Evolutionary conservation across 768 basidiomycete species (phyloP).

Genomic region (Arthromyces matolae): DNA sequence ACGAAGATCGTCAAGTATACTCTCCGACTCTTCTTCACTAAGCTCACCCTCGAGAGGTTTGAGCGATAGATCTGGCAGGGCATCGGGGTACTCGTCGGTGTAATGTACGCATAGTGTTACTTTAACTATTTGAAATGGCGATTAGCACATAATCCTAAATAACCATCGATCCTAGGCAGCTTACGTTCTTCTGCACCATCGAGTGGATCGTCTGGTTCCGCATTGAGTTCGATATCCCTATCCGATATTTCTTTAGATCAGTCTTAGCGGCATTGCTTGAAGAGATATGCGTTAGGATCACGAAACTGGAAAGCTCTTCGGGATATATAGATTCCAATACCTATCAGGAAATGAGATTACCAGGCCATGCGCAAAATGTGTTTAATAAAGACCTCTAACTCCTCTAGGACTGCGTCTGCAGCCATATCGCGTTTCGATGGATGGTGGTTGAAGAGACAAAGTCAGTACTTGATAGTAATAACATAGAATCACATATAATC

Average conservation of each 20-base stretch:
- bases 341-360: slow-evolving; percentile 33
- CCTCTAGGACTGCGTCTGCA: slow-evolving; percentile 72
- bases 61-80: slow-evolving; percentile 68
- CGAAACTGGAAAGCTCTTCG: slow-evolving; percentile 87
- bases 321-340: slow-evolving; percentile 96
- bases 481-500: too few species aligned
- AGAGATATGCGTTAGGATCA: slow-evolving; percentile 28
- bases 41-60: slow-evolving; percentile 58
- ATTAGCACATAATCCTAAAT: slow-evolving; percentile 10
- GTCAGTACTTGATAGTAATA: too few species aligned
- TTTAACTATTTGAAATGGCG: slow-evolving; percentile 50
- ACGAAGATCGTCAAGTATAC: slow-evolving; percentile 54
- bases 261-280: slow-evolving; percentile 21
- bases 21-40: slow-evolving; percentile 51
- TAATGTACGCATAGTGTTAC: slow-evolving; percentile 74
- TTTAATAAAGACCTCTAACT: slow-evolving; percentile 70
- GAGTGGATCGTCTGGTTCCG: slow-evolving; percentile 79
- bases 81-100: slow-evolving; percentile 80
- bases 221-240: slow-evolving; percentile 74
- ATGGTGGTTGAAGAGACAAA: too few species aligned
- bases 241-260: slow-evolving; percentile 75
- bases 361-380: slow-evolving; percentile 3
- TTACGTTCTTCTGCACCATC: slow-evolving; percentile 59
- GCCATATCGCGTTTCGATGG: too few species aligned
- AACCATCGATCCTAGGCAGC: slow-evolving; percentile 19